Base-by-base conservation (phyloP, 257 asterid species). In the Verbena officinalis region DNA sequence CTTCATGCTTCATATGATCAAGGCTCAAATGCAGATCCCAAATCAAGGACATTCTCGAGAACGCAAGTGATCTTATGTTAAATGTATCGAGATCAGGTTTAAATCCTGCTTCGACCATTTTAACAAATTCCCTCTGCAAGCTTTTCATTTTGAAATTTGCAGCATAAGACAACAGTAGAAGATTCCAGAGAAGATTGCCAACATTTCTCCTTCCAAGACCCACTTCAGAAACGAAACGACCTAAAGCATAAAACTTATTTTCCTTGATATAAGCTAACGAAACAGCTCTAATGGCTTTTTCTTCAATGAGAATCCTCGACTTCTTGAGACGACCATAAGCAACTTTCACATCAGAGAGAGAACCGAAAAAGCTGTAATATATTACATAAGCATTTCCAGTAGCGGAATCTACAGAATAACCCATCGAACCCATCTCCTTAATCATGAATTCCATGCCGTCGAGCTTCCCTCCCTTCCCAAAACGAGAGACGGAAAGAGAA, bases 11-110 rank as follows among this genome's bases (percentile, higher is more conserved):
- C 97, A 94, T 94, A 59, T 90, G 99, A 59, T 90, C 95, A 38
- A 94, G 87, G 78, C 95, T 86, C 78, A 94, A 69, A 69, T 94
- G 95, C 71, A 94, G 75, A 79, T 94, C 97, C 96, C 95, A 90
- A 24, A 90, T 73, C 70, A 94, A 73, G 56, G 89, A 81, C 99
- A 94, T 94, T 68, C 81, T 86, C 11, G 96, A 88, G 82, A 94
- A 90, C 4, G 99, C 97, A 51, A 90, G 80, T 46, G 81, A 55
- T 64, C 97, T 73, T 55, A 94, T 86, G 55, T 90, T 90, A 60
- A 93, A 93, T 30, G 99, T 86, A n/a, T 80, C 68, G 33, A 86
- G 74, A 73, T 88, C 97, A 4, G 99, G 99, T 61, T 34, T 59
- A 56, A 90, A 90, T 40, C 97, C 97, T 27, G 81, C 45, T 73